phyloP scores from a whole-genome alignment of 2,329 filamentous ascomycete species.

The Clarireedia sp. region DNA sequence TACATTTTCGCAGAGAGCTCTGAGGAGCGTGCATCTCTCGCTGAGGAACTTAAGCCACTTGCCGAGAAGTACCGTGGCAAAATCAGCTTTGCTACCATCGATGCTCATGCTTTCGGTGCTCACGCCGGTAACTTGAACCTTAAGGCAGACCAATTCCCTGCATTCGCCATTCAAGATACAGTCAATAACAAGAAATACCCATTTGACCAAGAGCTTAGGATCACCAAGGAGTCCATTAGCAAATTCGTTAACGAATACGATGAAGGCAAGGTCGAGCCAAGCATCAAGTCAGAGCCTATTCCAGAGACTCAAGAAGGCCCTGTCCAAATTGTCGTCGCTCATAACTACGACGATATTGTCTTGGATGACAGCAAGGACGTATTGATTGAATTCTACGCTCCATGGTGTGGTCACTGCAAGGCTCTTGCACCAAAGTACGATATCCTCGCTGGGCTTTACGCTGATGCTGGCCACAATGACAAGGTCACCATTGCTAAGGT shows the following conservation, averaged over 20 bases:
- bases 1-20: constrained; percentile 94
- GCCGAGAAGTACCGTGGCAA: constrained; percentile 88
- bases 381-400: constrained; percentile 95
- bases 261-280: constrained; percentile 82
- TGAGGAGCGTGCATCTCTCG: constrained; percentile 78
- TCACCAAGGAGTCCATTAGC: constrained; percentile 60
- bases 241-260: constrained; percentile 81
- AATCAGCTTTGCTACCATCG: constrained; percentile 97
- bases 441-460: constrained; percentile 72
- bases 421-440: constrained; percentile 95
- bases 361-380: constrained; percentile 95
- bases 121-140: constrained; percentile 97
- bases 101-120: constrained; percentile 87
- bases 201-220: constrained; percentile 74
- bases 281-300: constrained; percentile 96
- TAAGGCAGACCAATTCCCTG: constrained; percentile 87
- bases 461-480: constrained; percentile 66
- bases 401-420: constrained; percentile 99
- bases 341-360: constrained; percentile 87
- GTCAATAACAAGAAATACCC: constrained; percentile 97
- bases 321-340: constrained; percentile 82
- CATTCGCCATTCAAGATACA: constrained; percentile 95
- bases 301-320: constrained; percentile 88
- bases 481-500: constrained; percentile 95
- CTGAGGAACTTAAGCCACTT: constrained; percentile 71